Conservation (phyloP, 1,284 basidiomycete species). For the Heterobasidion irregulare region DNA sequence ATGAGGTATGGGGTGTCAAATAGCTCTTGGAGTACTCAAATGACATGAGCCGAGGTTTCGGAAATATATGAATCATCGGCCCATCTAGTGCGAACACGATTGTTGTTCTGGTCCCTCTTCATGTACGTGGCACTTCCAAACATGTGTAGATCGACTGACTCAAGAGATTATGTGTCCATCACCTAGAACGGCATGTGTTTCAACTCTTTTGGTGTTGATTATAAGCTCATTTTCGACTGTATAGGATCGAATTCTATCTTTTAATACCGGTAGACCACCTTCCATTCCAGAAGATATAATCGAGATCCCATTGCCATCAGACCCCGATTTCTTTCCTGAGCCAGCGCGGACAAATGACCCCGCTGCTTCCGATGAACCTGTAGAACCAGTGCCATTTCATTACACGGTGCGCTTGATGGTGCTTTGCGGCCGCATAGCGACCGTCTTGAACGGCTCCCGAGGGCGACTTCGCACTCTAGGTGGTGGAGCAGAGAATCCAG, state of each 20-base stretch:
- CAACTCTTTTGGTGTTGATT: too few relatives aligned
- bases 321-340: conserved; percentile 29
- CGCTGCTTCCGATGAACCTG: conserved; percentile 14
- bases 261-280: conserved; percentile 22
- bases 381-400: conserved; percentile 28
- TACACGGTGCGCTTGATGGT: conserved; percentile 30
- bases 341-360: conserved; percentile 19
- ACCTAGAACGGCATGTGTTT: too few relatives aligned
- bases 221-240: not conserved
- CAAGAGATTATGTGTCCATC: too few relatives aligned
- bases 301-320: conserved; percentile 29
- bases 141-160: not conserved
- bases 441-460: conserved; percentile 27
- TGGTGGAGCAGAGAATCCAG: conserved; percentile 17
- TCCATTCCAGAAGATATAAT: conserved; percentile 31
- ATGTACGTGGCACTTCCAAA: conserved; percentile 15
- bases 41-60: conserved; percentile 11
- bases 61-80: conserved; percentile 30
- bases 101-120: conserved; percentile 30
- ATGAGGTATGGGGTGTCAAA: conserved; percentile 16
- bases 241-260: conserved; percentile 29
- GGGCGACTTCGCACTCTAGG: conserved; percentile 26
- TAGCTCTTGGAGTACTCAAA: not conserved
- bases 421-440: conserved; percentile 28
- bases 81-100: conserved; percentile 24